Conservation (phyloP, 2,329 filamentous ascomycete species). For the Pseudovirgaria hyperparasitica region DNA sequence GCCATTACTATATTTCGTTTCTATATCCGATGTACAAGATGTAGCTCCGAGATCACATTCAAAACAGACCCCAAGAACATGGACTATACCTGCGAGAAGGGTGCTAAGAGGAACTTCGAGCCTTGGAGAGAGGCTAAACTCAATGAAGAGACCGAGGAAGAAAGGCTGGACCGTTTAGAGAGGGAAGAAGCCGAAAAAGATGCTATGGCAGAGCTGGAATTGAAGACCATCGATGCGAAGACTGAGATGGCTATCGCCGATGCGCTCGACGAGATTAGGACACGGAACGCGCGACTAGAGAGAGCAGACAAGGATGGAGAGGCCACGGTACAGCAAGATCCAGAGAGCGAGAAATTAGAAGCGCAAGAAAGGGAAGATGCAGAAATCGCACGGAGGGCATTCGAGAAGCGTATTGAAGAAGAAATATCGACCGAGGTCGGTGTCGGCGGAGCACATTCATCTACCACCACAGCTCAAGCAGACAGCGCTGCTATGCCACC, state of each 20-base stretch:
- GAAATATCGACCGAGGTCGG: slow-evolving; percentile 28
- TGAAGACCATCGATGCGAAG: slow-evolving; percentile 85
- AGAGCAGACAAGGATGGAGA: slow-evolving; percentile 55
- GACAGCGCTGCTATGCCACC: slow-evolving; percentile 13
- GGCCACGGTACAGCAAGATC: slow-evolving; percentile 41
- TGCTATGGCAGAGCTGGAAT: slow-evolving; percentile 89
- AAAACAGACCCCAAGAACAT: slow-evolving; percentile 90
- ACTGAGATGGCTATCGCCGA: slow-evolving; percentile 95
- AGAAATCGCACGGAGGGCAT: slow-evolving; percentile 67
- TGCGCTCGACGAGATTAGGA: slow-evolving; percentile 86
- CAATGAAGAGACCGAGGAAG: slow-evolving; percentile 70
- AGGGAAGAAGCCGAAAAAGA: slow-evolving; percentile 68
- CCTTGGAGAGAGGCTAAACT: slow-evolving; percentile 64
- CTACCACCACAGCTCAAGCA: slow-evolving; percentile 18
- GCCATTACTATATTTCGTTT: slow-evolving; percentile 80
- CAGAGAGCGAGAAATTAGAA: slow-evolving; percentile 43
- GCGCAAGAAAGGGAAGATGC: slow-evolving; percentile 69
- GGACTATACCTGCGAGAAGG: slow-evolving; percentile 71
- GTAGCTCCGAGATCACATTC: slow-evolving; percentile 79
- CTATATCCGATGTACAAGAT: slow-evolving; percentile 77
- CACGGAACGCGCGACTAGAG: slow-evolving; percentile 78
- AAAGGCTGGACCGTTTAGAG: slow-evolving; percentile 74
- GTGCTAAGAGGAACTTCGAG: slow-evolving; percentile 88
- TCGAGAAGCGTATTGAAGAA: slow-evolving; percentile 44
- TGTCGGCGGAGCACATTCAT: slow-evolving; percentile 22